Evolutionary conservation across 2,329 filamentous ascomycete genomes (phyloP), one percentile per base, ranked within the genome.

Genomic region (Podosphaera xanthii): DNA sequence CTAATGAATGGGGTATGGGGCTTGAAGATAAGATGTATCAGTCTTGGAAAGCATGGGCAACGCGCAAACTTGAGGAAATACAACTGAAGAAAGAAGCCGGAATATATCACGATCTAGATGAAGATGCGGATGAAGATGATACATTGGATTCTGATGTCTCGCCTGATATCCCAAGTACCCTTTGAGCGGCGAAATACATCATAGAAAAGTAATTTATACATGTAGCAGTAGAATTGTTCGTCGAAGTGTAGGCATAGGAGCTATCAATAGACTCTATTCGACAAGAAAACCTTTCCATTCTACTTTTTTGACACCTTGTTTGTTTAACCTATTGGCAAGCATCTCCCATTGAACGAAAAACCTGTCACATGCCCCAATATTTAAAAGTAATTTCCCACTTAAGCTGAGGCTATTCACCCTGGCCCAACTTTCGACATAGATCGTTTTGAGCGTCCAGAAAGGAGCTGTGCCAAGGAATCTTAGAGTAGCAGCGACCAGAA

Each of bases 401-500:
- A 96, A 70, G 72, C 91, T 97, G 63, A 97, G 71, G 10, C 80
- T 83, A 63, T 78, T 83, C 14, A 94, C 86, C 14, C 92, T 78
- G 2, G 92, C 91, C 84, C 90, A 96, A 30, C 86, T 92, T 74
- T 98, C 92, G 35, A 96, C 79, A 69, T 92, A 98, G 12, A 97
- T 75, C 8, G 86, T 83, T 62, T 81, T 80, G 73, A 91, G 83
- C 63, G 77, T 77, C 35, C 75, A 79, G 55, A 81, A 65, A 46
- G 77, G 73, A 0, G 75, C 77, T 1, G 79, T 58, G 1, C 75
- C 77, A 35, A 71, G 61, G 56, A 71, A 70, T 62, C 68, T 75
- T 57, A 86, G 66, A 12, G 81, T 55, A 2, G 78, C 70, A 0
- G 75, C 73, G 0, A 80, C 79, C 2, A 83, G 67, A 3, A 84